Evolutionary conservation across 2,329 filamentous ascomycete species (phyloP).

Genomic region (Ascochyta lentis): DNA sequence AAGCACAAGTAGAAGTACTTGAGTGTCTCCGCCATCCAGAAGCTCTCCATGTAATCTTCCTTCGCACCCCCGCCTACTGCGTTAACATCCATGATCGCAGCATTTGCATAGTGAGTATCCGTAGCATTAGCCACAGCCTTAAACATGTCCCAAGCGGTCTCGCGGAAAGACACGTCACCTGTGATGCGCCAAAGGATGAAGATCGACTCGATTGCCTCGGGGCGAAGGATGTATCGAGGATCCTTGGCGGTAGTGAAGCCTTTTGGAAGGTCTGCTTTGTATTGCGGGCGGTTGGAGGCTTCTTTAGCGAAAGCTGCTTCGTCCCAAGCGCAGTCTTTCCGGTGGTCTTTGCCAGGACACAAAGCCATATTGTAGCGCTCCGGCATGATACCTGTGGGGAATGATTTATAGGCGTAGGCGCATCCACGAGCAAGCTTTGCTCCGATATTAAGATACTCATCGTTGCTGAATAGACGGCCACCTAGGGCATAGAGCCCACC

Average conservation of each 20-base stretch:
- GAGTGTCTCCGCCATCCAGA: slow-evolving; percentile 57
- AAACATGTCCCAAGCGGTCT: slow-evolving; percentile 57
- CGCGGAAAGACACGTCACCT: slow-evolving; percentile 53
- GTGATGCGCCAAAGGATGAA: slow-evolving; percentile 66
- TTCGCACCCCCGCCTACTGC: slow-evolving; percentile 34
- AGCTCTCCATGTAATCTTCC: slow-evolving; percentile 56
- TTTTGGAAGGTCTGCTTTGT: slow-evolving; percentile 41
- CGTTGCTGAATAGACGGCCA: slow-evolving; percentile 60
- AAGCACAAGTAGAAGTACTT: slow-evolving; percentile 58
- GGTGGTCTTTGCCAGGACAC: slow-evolving; percentile 47
- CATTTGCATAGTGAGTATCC: slow-evolving; percentile 51
- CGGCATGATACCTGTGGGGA: slow-evolving; percentile 65
- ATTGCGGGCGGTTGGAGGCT: slow-evolving; percentile 31
- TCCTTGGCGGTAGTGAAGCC: slow-evolving; percentile 53
- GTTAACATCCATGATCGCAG: slow-evolving; percentile 52
- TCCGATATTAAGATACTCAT: slow-evolving; percentile 61
- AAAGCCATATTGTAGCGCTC: slow-evolving; percentile 62
- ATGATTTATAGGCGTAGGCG: slow-evolving; percentile 64
- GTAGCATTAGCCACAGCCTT: slow-evolving; percentile 50
- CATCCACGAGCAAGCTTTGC: slow-evolving; percentile 65
- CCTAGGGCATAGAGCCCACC: slow-evolving; percentile 67
- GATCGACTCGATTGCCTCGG: slow-evolving; percentile 65
- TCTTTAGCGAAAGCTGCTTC: slow-evolving; percentile 55
- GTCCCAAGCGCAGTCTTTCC: slow-evolving; percentile 58
- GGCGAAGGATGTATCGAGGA: slow-evolving; percentile 53